phyloP scores from a whole-genome alignment of 2,329 filamentous ascomycete genomes.

The Aspergillus terreus region DNA sequence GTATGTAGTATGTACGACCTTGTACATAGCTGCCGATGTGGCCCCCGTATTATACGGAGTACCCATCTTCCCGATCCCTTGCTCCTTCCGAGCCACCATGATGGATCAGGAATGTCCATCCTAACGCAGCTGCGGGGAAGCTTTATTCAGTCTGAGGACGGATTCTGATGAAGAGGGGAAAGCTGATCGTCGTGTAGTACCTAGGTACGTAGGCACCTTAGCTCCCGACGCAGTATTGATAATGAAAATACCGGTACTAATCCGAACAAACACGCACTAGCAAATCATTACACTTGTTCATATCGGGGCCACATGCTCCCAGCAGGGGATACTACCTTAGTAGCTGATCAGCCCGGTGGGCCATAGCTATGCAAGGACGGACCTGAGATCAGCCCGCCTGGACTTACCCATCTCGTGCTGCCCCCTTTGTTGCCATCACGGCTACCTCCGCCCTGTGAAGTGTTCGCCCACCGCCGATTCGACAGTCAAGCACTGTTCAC shows the following conservation, averaged over 20 bases:
- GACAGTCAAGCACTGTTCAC: slow-evolving; percentile 5
- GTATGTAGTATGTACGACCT: background rate
- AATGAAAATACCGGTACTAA: no score
- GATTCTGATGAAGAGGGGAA: no score
- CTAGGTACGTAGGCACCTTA: no score
- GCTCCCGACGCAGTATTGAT: no score
- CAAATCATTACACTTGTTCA: no score
- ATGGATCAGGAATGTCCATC: slow-evolving; percentile 13
- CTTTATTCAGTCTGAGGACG: background rate
- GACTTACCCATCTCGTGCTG: slow-evolving; percentile 11
- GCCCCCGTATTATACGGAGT: background rate
- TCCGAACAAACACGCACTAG: no score
- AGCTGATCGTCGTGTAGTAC: no score
- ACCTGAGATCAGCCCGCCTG: slow-evolving; percentile 3
- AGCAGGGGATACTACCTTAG: background rate
- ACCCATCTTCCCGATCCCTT: background rate
- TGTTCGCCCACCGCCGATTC: background rate
- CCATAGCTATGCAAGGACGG: background rate
- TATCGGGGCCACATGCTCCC: background rate
- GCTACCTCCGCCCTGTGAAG: background rate
- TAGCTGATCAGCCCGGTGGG: background rate
- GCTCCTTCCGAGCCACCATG: background rate
- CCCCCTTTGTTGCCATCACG: background rate
- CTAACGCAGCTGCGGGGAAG: slow-evolving; percentile 7
- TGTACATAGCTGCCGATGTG: background rate